These are phyloP conservation scores for Cicer chorassanicum DNA, from an alignment of 306 rosid species.

Conservation along the genomic window DNA sequence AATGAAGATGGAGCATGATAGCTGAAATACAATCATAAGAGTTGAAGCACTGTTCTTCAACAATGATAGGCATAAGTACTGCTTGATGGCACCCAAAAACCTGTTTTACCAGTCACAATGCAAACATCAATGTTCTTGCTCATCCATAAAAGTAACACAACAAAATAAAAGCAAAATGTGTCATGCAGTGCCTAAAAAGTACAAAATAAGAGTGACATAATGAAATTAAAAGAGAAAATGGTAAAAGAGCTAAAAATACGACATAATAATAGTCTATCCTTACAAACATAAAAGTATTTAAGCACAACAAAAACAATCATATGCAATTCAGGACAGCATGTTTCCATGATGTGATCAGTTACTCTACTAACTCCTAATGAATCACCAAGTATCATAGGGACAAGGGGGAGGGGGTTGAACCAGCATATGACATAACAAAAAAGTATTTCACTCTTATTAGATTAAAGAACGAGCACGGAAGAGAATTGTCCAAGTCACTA, in stretches of 20 bases:
- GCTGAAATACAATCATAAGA: constrained; percentile 89
- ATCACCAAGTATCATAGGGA: constrained; percentile 2
- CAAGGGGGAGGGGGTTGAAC: not conserved
- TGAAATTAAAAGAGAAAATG: constrained; percentile 31
- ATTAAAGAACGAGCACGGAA: not conserved
- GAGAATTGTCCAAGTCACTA: not conserved
- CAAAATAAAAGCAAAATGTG: constrained; percentile 38
- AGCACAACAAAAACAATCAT: constrained; percentile 32
- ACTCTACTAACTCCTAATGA: constrained; percentile 33
- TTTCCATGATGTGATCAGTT: constrained; percentile 27
- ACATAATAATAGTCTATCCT: constrained; percentile 2
- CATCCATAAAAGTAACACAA: constrained; percentile 33
- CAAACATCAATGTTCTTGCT: constrained; percentile 40
- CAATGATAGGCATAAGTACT: constrained; percentile 90
- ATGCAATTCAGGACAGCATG: constrained; percentile 30
- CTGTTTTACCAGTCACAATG: constrained; percentile 71
- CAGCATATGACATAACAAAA: constrained; percentile 22
- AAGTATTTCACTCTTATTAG: not conserved
- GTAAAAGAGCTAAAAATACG: constrained; percentile 10
- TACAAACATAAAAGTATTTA: constrained; percentile 12
- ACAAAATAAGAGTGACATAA: not conserved
- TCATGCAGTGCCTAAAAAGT: constrained; percentile 18
- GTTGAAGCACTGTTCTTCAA: constrained; percentile 99
- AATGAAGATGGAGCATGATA: constrained; percentile 97
- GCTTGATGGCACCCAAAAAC: constrained; percentile 99